These are phyloP conservation scores for Cotoneaster glaucophyllus DNA, from an alignment of 306 rosid species.

Conservation along the genomic window DNA sequence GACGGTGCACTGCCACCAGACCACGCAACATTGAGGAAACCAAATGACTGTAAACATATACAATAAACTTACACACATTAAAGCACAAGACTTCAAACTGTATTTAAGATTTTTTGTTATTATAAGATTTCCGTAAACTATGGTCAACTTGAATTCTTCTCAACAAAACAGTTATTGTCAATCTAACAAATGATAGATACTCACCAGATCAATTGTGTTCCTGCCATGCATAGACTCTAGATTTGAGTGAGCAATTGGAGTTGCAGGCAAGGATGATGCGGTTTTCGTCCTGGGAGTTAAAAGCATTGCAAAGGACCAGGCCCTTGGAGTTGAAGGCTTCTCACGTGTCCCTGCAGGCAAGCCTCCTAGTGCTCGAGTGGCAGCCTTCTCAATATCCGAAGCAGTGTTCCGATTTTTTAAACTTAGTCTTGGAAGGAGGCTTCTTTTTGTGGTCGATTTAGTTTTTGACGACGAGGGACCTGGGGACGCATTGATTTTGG, in stretches of 20 bases:
- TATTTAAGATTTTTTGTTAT: background rate
- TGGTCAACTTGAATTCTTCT: background rate
- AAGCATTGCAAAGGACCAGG: conserved; percentile 46
- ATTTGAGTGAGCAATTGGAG: conserved; percentile 52
- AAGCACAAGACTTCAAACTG: background rate
- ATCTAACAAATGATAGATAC: conserved; percentile 20
- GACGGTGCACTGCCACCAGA: background rate
- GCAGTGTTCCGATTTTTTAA: conserved; percentile 37
- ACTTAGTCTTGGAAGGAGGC: conserved; percentile 56
- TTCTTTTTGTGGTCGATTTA: conserved; percentile 32
- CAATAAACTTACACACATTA: background rate
- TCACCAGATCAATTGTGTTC: conserved; percentile 23
- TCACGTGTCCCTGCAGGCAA: conserved; percentile 31
- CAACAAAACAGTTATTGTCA: background rate
- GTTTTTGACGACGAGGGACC: conserved; percentile 40
- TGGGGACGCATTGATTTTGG: conserved; percentile 31
- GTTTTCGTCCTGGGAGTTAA: conserved; percentile 34
- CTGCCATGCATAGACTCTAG: conserved; percentile 57
- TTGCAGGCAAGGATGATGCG: conserved; percentile 52
- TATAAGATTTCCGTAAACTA: background rate
- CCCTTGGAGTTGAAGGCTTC: conserved; percentile 45
- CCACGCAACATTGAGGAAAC: background rate
- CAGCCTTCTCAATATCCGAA: conserved; percentile 57
- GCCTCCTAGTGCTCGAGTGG: conserved; percentile 39
- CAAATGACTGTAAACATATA: background rate